Percentiles rank a stretch among this genome's conserved stretches.
phyloP scores from a whole-genome alignment of 1,284 basidiomycete genomes.

The Apiotrichum domesticum region DNA sequence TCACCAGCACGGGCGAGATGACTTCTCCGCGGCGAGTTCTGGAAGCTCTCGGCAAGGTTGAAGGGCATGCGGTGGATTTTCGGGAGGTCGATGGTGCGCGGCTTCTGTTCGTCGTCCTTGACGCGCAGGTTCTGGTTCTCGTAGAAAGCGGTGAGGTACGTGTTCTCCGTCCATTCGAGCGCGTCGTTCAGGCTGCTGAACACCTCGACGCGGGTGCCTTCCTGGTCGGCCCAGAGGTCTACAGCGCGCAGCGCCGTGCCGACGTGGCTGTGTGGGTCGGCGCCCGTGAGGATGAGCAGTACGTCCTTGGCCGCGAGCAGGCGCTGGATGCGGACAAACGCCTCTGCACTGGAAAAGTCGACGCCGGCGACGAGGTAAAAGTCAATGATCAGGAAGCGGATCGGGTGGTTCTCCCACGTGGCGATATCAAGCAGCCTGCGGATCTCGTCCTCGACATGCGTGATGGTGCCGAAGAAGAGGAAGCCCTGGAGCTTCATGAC shows the following conservation, averaged over 20 bases:
- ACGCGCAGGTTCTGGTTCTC: conserved; percentile 27
- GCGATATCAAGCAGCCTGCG: conserved; percentile 65
- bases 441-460: conserved; percentile 67
- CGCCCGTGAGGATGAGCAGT: conserved; percentile 83
- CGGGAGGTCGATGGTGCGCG: conserved; percentile 35
- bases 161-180: conserved; percentile 91
- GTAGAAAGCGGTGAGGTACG: conserved; percentile 57
- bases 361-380: conserved; percentile 79
- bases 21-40: conserved; percentile 65
- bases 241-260: conserved; percentile 67
- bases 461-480: conserved; percentile 93
- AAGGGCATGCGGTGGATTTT: conserved; percentile 42
- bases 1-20: conserved; percentile 74
- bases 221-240: conserved; percentile 61
- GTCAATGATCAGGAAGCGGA: conserved; percentile 84
- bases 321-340: conserved; percentile 85
- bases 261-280: conserved; percentile 58
- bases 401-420: conserved; percentile 69
- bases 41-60: conserved; percentile 55
- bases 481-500: conserved; percentile 81
- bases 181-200: conserved; percentile 83
- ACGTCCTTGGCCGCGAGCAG: conserved; percentile 70
- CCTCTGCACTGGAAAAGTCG: conserved; percentile 92
- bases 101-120: conserved; percentile 13
- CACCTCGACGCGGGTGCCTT: conserved; percentile 66